A percentile compares a stretch with the other conserved stretches of the same genome.
Conservation (phyloP, 768 basidiomycete species). For the Collybia mongolica region DNA sequence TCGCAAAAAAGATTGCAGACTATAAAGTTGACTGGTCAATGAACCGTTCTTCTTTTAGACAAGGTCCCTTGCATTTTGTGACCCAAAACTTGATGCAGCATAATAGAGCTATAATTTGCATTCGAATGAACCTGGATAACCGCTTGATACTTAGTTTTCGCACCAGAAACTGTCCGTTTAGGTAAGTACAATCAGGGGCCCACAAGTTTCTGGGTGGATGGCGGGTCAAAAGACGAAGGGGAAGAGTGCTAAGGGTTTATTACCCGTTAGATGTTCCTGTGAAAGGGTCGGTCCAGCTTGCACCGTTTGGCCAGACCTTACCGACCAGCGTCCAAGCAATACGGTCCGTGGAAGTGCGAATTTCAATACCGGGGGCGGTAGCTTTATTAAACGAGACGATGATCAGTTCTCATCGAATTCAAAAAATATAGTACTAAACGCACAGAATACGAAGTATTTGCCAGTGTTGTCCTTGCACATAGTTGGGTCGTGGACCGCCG, state of each 20-base stretch:
- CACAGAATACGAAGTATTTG: slow-evolving; percentile 49
- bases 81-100: slow-evolving; percentile 52
- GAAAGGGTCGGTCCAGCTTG: slow-evolving; percentile 47
- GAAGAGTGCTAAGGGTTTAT: neutral
- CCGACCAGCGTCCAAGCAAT: slow-evolving; percentile 46
- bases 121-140: neutral
- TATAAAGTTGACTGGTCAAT: slow-evolving; percentile 12
- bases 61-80: slow-evolving; percentile 34
- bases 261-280: slow-evolving; percentile 48
- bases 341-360: slow-evolving; percentile 47
- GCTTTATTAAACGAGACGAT: slow-evolving; percentile 20
- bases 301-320: slow-evolving; percentile 48
- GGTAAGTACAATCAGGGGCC: slow-evolving; percentile 34
- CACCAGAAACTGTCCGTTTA: slow-evolving; percentile 26
- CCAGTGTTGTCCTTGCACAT: slow-evolving; percentile 49
- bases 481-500: slow-evolving; percentile 45
- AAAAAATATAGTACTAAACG: slow-evolving; percentile 11
- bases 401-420: neutral
- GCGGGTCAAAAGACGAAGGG: slow-evolving; percentile 34
- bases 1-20: slow-evolving; percentile 54
- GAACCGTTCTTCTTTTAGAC: slow-evolving; percentile 1
- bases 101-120: slow-evolving; percentile 42
- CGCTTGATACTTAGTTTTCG: slow-evolving; percentile 17
- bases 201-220: slow-evolving; percentile 30
- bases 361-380: slow-evolving; percentile 41